Percentiles rank a stretch among this genome's conserved stretches.
phyloP scores from a whole-genome alignment of 306 rosid species.

The Alnus glutinosa region DNA sequence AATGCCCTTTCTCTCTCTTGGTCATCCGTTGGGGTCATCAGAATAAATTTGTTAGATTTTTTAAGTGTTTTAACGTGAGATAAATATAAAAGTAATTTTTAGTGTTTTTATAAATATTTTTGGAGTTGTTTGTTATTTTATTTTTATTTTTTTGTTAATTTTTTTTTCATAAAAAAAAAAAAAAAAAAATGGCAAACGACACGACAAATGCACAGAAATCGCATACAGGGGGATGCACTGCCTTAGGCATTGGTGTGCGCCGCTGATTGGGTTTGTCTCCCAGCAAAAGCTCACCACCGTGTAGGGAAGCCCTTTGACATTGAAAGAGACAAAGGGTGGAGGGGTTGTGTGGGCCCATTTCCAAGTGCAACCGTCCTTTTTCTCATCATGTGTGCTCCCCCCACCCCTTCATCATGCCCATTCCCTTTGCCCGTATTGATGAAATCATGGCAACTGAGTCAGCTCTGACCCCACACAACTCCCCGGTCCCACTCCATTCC shows the following conservation, averaged over 20 bases:
- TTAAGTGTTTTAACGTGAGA: too few species aligned
- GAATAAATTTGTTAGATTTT: too few species aligned
- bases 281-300: neutral
- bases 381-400: conserved; percentile 38
- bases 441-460: conserved; percentile 38
- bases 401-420: conserved; percentile 30
- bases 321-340: conserved; percentile 17
- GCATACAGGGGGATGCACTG: neutral
- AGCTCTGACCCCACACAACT: conserved; percentile 23
- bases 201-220: neutral
- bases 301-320: conserved; percentile 20
- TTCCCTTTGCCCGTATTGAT: conserved; percentile 40
- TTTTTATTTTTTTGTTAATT: too few species aligned
- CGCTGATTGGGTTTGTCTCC: conserved; percentile 25
- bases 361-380: conserved; percentile 22
- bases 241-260: conserved; percentile 10
- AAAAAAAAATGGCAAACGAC: neutral
- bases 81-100: too few species aligned
- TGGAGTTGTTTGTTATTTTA: too few species aligned
- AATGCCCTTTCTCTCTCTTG: too few species aligned
- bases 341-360: conserved; percentile 29
- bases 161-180: too few species aligned
- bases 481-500: neutral
- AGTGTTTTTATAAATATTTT: too few species aligned
- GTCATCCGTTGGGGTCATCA: too few species aligned